Conservation (phyloP, 139 green algal genomes). For the Micractinium conductrix region DNA sequence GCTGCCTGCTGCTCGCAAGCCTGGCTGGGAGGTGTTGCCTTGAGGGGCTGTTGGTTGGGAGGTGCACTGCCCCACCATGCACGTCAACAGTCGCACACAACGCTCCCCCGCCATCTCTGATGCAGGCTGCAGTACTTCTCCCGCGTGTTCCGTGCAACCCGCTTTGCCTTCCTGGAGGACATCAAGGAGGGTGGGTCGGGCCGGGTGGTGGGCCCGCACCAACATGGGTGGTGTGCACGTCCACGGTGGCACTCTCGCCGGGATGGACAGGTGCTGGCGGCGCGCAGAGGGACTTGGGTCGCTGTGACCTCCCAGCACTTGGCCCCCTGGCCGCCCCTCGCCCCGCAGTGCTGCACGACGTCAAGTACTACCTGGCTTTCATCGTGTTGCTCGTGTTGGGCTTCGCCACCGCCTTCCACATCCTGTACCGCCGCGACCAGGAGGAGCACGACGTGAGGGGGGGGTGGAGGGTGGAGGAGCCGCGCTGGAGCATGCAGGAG, state of each 20-base stretch:
- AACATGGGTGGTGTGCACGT: neutral
- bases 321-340: neutral
- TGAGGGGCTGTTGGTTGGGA: too few species aligned
- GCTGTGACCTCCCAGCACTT: neutral
- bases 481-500: too few species aligned
- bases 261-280: too few species aligned
- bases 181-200: neutral
- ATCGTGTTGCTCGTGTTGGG: conserved; percentile 51
- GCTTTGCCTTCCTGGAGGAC: conserved; percentile 55
- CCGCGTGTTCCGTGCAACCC: conserved; percentile 49
- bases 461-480: neutral
- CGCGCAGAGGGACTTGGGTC: neutral
- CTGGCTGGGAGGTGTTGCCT: too few species aligned
- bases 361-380: conserved; percentile 45
- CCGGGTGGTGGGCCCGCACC: too few species aligned
- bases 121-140: conserved; percentile 54
- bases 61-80: too few species aligned
- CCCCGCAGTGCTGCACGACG: neutral
- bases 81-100: too few species aligned
- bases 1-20: too few species aligned
- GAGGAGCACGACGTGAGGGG: conserved; percentile 21
- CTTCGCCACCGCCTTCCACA: conserved; percentile 50
- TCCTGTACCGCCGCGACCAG: conserved; percentile 57
- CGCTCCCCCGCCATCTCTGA: too few species aligned
- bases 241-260: neutral